These are phyloP conservation scores for Erysimum pusillum DNA, from an alignment of 441 rosid genomes.

Conservation along the genomic window DNA sequence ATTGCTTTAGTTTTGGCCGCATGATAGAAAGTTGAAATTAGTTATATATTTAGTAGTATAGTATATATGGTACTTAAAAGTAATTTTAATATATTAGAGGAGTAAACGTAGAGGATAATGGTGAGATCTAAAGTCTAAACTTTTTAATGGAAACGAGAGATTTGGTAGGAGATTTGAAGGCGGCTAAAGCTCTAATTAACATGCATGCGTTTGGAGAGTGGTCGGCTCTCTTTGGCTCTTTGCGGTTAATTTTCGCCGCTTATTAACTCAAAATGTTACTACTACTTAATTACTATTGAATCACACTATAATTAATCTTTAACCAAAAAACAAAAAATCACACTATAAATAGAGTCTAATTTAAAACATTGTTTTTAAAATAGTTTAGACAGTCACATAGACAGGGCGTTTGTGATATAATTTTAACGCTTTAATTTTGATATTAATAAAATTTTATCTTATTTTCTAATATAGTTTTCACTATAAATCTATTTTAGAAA, in stretches of 20 bases:
- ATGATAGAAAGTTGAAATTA: slow-evolving; percentile 29
- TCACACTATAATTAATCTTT: slow-evolving; percentile 1
- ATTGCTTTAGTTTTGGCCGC: slow-evolving; percentile 27
- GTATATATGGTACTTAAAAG: slow-evolving; percentile 21
- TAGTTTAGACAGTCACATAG: not conserved
- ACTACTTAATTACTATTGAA: not conserved
- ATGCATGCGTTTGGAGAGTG: slow-evolving; percentile 35
- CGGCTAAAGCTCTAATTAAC: slow-evolving; percentile 40
- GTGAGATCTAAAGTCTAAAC: slow-evolving; percentile 33
- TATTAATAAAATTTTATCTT: too few species aligned
- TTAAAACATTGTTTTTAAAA: not conserved
- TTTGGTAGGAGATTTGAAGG: slow-evolving; percentile 41
- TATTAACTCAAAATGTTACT: slow-evolving; percentile 30
- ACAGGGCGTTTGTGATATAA: too few species aligned
- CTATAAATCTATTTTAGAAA: too few species aligned
- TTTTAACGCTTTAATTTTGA: too few species aligned
- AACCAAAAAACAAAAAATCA: too few species aligned
- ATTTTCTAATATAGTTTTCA: too few species aligned
- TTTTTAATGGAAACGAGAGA: slow-evolving; percentile 37
- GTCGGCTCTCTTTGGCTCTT: slow-evolving; percentile 37
- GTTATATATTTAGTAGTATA: not conserved
- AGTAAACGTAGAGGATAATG: slow-evolving; percentile 36
- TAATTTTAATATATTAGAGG: slow-evolving; percentile 24
- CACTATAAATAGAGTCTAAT: slow-evolving; percentile 1
- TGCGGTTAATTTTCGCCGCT: slow-evolving; percentile 42